Conservation (phyloP, 768 basidiomycete species). For the Mycena epipterygia region DNA sequence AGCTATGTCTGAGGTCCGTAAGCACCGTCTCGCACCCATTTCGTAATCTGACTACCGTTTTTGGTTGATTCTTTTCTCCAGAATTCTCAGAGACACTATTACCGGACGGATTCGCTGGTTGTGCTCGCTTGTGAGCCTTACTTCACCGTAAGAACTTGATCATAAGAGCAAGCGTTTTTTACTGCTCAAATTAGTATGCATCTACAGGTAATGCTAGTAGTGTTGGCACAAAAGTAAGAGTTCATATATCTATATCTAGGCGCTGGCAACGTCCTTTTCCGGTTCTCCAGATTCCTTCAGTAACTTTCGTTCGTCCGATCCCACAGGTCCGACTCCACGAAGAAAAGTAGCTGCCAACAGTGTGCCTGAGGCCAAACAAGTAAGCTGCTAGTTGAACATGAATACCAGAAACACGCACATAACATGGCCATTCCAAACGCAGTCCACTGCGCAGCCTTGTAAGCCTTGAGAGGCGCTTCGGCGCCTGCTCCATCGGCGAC, state of each 20-base stretch:
- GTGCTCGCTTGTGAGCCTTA: too few species aligned
- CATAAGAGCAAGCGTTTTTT: too few species aligned
- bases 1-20: too few species aligned
- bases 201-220: too few species aligned
- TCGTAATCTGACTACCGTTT: too few species aligned
- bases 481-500: conserved; percentile 47
- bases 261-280: background rate
- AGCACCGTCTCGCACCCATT: too few species aligned
- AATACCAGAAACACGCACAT: conserved; percentile 47
- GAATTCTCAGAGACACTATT: too few species aligned
- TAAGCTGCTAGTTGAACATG: background rate
- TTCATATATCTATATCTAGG: background rate
- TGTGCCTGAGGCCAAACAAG: conserved; percentile 6
- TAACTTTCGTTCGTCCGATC: conserved; percentile 1
- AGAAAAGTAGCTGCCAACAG: conserved; percentile 23
- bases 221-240: too few species aligned
- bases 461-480: conserved; percentile 59
- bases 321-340: conserved; percentile 30
- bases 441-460: conserved; percentile 67
- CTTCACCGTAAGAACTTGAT: too few species aligned
- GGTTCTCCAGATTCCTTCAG: background rate
- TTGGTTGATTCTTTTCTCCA: too few species aligned
- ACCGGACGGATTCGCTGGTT: too few species aligned
- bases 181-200: too few species aligned
- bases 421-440: conserved; percentile 62